Base-by-base conservation (phyloP, 441 rosid species). In the Euphorbia celastroides region DNA sequence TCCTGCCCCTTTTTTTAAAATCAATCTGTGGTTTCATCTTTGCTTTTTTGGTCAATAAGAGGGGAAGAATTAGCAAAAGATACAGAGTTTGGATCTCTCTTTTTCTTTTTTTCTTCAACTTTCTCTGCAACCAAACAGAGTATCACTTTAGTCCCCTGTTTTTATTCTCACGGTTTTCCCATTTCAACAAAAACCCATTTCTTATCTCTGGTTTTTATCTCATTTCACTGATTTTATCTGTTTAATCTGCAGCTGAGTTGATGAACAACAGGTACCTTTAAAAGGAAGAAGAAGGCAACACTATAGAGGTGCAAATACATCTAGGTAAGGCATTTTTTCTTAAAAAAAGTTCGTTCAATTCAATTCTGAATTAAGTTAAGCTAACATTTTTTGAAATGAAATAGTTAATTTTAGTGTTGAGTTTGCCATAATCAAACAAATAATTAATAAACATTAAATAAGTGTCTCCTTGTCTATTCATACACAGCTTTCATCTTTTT, bases 311-410 rank as follows among this genome's bases (percentile, higher is more conserved):
- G 31, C 36, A 14, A 22, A 27, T 31, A 36, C 68, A 54, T 50
- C 28, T 48, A 62, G 79, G 81, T 73, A 67, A 52, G 84, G 81
- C 81, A 64, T 84, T 86, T 81, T 81, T 84, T 77, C 5, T 22
- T 59, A 66, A 38, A 7, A 38, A 38, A n/a, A n/a, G n/a, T n/a
- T n/a, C n/a, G n/a, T n/a, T n/a, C n/a, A n/a, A n/a, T n/a, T n/a
- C n/a, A n/a, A n/a, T n/a, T n/a, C n/a, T n/a, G n/a, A n/a, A n/a
- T n/a, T n/a, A n/a, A n/a, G n/a, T n/a, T n/a, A n/a, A n/a, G n/a
- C n/a, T n/a, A n/a, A n/a, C n/a, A n/a, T 38, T 38, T 38, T 9
- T 38, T 9, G 44, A 38, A 9, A 38, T 38, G 44, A 38, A 38
- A 38, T 38, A 9, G 12, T 7, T 3, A 4, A 38, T 4, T 38